Conservation (phyloP, 1,284 basidiomycete genomes). For the Vanrija sp. region DNA sequence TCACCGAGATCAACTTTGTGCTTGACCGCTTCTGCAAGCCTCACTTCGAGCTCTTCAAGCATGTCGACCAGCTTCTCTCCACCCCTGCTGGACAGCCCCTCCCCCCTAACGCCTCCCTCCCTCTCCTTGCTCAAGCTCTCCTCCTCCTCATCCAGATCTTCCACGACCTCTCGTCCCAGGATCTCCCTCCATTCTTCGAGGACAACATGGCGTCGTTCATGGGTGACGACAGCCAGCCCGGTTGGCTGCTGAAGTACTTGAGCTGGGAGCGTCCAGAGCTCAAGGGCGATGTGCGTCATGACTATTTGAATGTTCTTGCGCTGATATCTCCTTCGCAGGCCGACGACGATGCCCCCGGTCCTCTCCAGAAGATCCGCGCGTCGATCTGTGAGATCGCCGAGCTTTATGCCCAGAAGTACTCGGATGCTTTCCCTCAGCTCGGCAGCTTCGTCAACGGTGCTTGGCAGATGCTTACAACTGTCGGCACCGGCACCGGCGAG, state of each 20-base stretch:
- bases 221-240: slow-evolving; percentile 54
- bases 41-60: slow-evolving; percentile 76
- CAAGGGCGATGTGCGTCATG: slow-evolving; percentile 61
- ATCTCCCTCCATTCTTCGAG: slow-evolving; percentile 91
- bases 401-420: slow-evolving; percentile 87
- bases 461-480: slow-evolving; percentile 79
- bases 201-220: slow-evolving; percentile 82
- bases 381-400: slow-evolving; percentile 88
- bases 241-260: slow-evolving; percentile 74
- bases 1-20: slow-evolving; percentile 88
- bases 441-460: slow-evolving; percentile 83
- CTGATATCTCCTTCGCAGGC: slow-evolving; percentile 53
- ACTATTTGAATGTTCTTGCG: neutral
- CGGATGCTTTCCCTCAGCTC: slow-evolving; percentile 78
- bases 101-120: slow-evolving; percentile 45
- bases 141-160: slow-evolving; percentile 79
- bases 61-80: slow-evolving; percentile 52
- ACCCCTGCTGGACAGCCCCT: slow-evolving; percentile 40
- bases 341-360: slow-evolving; percentile 76
- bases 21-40: slow-evolving; percentile 76
- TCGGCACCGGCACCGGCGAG: slow-evolving; percentile 62
- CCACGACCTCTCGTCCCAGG: slow-evolving; percentile 92
- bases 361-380: slow-evolving; percentile 82
- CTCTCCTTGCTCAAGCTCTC: slow-evolving; percentile 65
- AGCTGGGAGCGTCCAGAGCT: slow-evolving; percentile 71